phyloP scores from a whole-genome alignment of 108 stramenopile genomes.

The Skeletonema grethae region DNA sequence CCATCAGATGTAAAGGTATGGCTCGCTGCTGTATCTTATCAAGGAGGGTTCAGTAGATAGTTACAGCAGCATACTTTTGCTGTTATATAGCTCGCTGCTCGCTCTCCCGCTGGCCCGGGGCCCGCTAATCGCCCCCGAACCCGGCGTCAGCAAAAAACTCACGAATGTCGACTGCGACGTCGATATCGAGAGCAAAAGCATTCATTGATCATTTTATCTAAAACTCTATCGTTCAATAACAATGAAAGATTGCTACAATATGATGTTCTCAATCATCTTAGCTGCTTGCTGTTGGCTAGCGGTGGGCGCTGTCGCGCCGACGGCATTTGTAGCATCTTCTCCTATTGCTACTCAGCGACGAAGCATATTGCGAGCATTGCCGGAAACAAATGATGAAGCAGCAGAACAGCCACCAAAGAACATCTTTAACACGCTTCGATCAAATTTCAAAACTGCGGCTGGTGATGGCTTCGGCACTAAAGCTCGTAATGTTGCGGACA shows the following conservation, averaged over 20 bases:
- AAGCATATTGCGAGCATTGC: background rate
- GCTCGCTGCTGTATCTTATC: too few relatives aligned
- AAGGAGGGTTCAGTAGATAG: too few relatives aligned
- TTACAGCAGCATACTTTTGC: too few relatives aligned
- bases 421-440: background rate
- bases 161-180: too few relatives aligned
- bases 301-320: background rate
- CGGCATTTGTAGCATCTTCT: background rate
- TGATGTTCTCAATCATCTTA: background rate
- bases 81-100: too few relatives aligned
- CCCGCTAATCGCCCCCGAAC: too few relatives aligned
- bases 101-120: too few relatives aligned
- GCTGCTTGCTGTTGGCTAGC: background rate
- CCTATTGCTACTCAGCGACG: background rate
- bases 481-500: slow-evolving; percentile 53
- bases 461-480: slow-evolving; percentile 59
- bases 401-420: background rate
- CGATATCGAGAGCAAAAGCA: too few relatives aligned
- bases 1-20: too few relatives aligned
- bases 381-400: background rate
- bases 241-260: background rate
- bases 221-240: background rate
- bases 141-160: too few relatives aligned
- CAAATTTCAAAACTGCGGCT: slow-evolving; percentile 39
- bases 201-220: too few relatives aligned